Evolutionary conservation across 805 yeast genomes (phyloP).

Genomic region (Diddensiella santjacobensis): DNA sequence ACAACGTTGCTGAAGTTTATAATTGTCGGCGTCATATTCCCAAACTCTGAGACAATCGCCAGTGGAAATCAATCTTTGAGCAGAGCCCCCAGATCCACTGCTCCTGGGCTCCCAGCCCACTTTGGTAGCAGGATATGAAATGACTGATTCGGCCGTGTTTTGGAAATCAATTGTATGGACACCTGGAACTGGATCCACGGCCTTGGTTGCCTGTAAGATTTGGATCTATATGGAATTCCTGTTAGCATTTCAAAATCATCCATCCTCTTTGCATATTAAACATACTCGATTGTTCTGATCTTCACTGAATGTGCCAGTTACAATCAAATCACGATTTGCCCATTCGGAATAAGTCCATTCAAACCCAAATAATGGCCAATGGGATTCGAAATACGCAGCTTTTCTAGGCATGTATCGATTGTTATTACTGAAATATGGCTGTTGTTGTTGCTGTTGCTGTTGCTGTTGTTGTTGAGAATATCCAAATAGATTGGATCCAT

Average conservation of each 20-base stretch:
- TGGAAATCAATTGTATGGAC: conserved; percentile 36
- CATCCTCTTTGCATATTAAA: neutral
- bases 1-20: conserved; percentile 38
- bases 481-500: neutral
- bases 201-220: conserved; percentile 9
- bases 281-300: conserved; percentile 61
- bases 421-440: conserved; percentile 3
- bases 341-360: conserved; percentile 47
- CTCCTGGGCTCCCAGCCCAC: conserved; percentile 66
- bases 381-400: conserved; percentile 45
- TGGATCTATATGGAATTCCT: conserved; percentile 6
- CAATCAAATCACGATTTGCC: conserved; percentile 48
- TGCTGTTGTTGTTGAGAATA: conserved; percentile 7
- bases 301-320: conserved; percentile 76
- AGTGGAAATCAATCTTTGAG: conserved; percentile 58
- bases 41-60: conserved; percentile 70
- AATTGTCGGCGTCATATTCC: conserved; percentile 41
- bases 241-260: too few species aligned
- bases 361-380: conserved; percentile 47
- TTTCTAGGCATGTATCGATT: conserved; percentile 27
- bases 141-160: conserved; percentile 47
- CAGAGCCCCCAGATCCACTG: conserved; percentile 18
- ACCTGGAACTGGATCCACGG: conserved; percentile 17
- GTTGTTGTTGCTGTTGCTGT: conserved; percentile 12
- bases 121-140: conserved; percentile 67